phyloP scores from a whole-genome alignment of 306 rosid species.

The Albizia julibrissin region DNA sequence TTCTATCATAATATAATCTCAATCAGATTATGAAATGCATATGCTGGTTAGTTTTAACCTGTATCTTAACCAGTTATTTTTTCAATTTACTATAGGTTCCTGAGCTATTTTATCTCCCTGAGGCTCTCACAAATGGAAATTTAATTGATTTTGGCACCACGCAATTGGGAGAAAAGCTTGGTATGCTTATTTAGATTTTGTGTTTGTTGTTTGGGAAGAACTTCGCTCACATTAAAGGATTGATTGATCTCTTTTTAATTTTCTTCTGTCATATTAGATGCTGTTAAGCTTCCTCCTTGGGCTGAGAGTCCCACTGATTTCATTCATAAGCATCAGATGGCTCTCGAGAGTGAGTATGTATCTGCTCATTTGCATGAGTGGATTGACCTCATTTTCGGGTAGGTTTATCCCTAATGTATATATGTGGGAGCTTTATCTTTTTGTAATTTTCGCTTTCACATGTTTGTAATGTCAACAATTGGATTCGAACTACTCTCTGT shows the following conservation, averaged over 20 bases:
- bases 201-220: slow-evolving; percentile 25
- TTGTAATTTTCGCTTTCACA: slow-evolving; percentile 22
- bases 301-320: slow-evolving; percentile 92
- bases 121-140: slow-evolving; percentile 89
- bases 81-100: slow-evolving; percentile 69
- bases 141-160: slow-evolving; percentile 95
- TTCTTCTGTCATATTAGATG: slow-evolving; percentile 51
- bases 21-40: slow-evolving; percentile 23
- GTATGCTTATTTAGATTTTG: slow-evolving; percentile 55
- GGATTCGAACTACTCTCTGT: slow-evolving; percentile 28
- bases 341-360: slow-evolving; percentile 93
- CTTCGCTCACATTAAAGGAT: slow-evolving; percentile 16
- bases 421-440: slow-evolving; percentile 14
- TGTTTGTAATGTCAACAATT: slow-evolving; percentile 31
- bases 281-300: slow-evolving; percentile 91
- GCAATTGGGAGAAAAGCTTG: slow-evolving; percentile 84
- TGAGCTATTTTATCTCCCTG: slow-evolving; percentile 95
- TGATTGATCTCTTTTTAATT: slow-evolving; percentile 40
- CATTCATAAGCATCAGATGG: slow-evolving; percentile 93
- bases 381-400: slow-evolving; percentile 99
- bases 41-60: slow-evolving; percentile 26
- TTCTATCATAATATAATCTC: not conserved
- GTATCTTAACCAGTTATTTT: slow-evolving; percentile 18
- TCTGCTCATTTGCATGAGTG: slow-evolving; percentile 97
- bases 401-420: slow-evolving; percentile 24